Evolutionary conservation across 192 early-diverging fungal species (phyloP), one percentile per base, ranked within the genome.

Genomic region (Pilaira anomala): DNA sequence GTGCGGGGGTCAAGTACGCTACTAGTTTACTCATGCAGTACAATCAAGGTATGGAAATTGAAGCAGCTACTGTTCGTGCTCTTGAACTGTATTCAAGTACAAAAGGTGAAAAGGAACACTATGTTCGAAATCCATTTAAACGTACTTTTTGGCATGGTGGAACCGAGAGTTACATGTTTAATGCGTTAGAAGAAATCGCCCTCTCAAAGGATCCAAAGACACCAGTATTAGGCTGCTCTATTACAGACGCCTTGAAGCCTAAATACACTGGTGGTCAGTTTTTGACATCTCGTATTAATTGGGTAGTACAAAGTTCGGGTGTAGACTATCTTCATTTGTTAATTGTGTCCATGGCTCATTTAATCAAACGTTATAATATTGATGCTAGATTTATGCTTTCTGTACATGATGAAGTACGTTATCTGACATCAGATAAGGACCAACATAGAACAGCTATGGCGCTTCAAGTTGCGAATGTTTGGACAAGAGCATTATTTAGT

Each of bases 301-400:
- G 97, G 97, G 93, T 91, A 1, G 95, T 98, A 4, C 97, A 98
- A 74, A 95, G 93, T 21, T 97, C 95, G 1, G 97, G 95, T 18
- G 96, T 97, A 24, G 96, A 98, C 63, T 98, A 98, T 67, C 73
- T 98, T 8, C 96, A 98, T 68, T 72, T 98, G 54, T 75, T 98
- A 9, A 72, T 98, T 13, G 91, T 91, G 0, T 87, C 91, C 7
- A 93, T 95, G 88, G 68, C 83, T 42, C 93, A 97, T 66, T 66
- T 98, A 60, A 83, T 90, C 30, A 72, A 86, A 16, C 78, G 85
- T 44, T 84, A 96, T 65, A 65, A 81, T 4, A 93, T 98, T 50
- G 68, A 89, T 28, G 87, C 88, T 24, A 80, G 94, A 18, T 95
- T 96, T 66, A 83, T 93, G 82, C 70, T 98, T 24, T 90, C 88